Evolutionary conservation across 108 stramenopile genomes (phyloP).

Genomic region (Phaeodactylum tricornutum): DNA sequence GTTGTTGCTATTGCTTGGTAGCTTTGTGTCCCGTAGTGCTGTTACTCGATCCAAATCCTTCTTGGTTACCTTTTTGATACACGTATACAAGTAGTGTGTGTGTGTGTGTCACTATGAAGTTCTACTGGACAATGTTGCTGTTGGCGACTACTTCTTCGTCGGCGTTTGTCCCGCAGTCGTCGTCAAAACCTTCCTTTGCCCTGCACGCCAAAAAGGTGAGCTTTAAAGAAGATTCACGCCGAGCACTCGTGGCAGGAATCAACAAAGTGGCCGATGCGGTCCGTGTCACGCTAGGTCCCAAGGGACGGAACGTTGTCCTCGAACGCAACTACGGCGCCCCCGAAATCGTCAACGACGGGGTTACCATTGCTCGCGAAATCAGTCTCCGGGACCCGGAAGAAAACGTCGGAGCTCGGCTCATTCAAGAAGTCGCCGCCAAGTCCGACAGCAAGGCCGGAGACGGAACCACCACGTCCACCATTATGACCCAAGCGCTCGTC

Average conservation of each 20-base stretch:
- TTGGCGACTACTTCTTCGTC: too few species aligned
- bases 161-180: too few species aligned
- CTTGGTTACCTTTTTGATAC: too few species aligned
- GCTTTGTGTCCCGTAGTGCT: too few species aligned
- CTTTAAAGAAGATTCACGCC: constrained; percentile 85
- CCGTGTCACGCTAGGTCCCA: constrained; percentile 93
- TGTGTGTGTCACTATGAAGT: too few species aligned
- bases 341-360: constrained; percentile 96
- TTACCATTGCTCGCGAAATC: constrained; percentile 92
- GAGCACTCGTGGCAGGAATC: constrained; percentile 85
- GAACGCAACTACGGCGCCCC: constrained; percentile 94
- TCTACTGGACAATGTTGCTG: too few species aligned
- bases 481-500: constrained; percentile 94
- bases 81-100: too few species aligned
- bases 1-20: too few species aligned
- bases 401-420: constrained; percentile 88
- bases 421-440: constrained; percentile 94
- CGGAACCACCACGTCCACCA: constrained; percentile 94
- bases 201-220: constrained; percentile 70
- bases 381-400: constrained; percentile 77
- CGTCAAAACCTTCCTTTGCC: not conserved
- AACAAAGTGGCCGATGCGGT: constrained; percentile 95
- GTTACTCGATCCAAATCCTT: too few species aligned
- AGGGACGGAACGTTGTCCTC: constrained; percentile 95
- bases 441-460: constrained; percentile 94